phyloP scores from a whole-genome alignment of 1,139 yeast genomes.

The Suhomyces atakaporum region DNA sequence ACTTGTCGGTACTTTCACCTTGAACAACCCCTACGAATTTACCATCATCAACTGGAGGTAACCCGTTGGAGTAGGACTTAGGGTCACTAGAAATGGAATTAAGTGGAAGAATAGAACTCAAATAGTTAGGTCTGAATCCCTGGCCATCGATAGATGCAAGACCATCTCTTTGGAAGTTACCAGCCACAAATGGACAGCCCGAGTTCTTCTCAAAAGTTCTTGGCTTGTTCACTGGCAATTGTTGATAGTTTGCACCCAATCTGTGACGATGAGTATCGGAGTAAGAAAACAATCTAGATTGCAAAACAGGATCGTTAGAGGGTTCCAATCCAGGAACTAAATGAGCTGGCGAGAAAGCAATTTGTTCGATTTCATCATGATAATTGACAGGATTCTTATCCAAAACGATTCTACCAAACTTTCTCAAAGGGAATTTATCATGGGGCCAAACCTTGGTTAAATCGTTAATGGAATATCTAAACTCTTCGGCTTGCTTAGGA shows the following conservation, averaged over 20 bases:
- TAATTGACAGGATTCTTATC: slow-evolving; percentile 59
- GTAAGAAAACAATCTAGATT: slow-evolving; percentile 58
- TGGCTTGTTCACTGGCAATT: slow-evolving; percentile 32
- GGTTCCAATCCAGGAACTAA: slow-evolving; percentile 62
- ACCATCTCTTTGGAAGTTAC: slow-evolving; percentile 47
- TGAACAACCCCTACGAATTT: slow-evolving; percentile 33
- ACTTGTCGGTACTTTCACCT: slow-evolving; percentile 23
- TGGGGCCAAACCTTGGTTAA: slow-evolving; percentile 69
- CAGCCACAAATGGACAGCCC: slow-evolving; percentile 37
- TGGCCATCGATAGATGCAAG: slow-evolving; percentile 23
- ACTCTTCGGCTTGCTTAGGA: slow-evolving; percentile 58
- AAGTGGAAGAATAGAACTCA: slow-evolving; percentile 25
- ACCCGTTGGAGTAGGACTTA: slow-evolving; percentile 18
- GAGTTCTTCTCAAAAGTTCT: slow-evolving; percentile 15
- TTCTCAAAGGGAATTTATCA: slow-evolving; percentile 56
- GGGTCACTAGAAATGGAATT: slow-evolving; percentile 23
- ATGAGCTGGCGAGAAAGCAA: slow-evolving; percentile 61
- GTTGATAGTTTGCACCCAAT: slow-evolving; percentile 35
- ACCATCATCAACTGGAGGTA: slow-evolving; percentile 21
- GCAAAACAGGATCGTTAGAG: slow-evolving; percentile 61
- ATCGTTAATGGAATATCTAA: slow-evolving; percentile 67
- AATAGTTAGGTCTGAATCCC: slow-evolving; percentile 34
- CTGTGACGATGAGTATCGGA: slow-evolving; percentile 66
- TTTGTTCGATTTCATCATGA: slow-evolving; percentile 61
- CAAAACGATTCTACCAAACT: slow-evolving; percentile 55